A percentile compares a stretch with the other conserved stretches of the same genome.
Conservation (phyloP, 2,329 filamentous ascomycete species). For the Beauveria scarabaeidicola region DNA sequence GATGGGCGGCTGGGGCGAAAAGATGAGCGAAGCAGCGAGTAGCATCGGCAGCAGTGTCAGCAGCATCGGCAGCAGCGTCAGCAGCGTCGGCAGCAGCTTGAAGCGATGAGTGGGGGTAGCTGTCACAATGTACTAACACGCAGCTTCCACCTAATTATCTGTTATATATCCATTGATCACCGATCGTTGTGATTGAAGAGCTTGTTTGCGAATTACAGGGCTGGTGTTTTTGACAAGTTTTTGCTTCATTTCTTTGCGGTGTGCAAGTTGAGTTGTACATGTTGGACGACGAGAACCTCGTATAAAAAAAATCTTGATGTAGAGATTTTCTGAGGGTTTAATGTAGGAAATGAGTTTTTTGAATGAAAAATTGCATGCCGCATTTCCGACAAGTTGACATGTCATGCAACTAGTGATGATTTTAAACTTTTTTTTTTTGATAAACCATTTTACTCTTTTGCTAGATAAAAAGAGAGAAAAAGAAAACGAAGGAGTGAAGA, state of each 20-base stretch:
- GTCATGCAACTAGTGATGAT: background rate
- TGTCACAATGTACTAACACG: background rate
- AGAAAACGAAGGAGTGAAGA: background rate
- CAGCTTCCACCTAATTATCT: background rate
- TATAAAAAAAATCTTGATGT: background rate
- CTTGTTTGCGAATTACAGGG: slow-evolving; percentile 4
- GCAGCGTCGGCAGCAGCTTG: slow-evolving; percentile 37
- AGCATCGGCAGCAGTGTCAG: slow-evolving; percentile 39
- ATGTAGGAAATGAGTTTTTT: slow-evolving; percentile 7
- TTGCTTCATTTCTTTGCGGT: slow-evolving; percentile 10
- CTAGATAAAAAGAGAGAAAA: background rate
- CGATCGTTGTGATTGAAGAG: background rate
- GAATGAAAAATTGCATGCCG: background rate
- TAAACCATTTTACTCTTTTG: background rate
- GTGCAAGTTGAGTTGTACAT: background rate
- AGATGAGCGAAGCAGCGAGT: slow-evolving; percentile 40
- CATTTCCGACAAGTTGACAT: background rate
- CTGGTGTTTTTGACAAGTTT: background rate
- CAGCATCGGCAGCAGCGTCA: slow-evolving; percentile 39
- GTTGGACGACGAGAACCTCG: background rate
- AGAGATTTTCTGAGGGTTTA: background rate
- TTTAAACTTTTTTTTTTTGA: slow-evolving; percentile 6
- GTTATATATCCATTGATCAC: background rate
- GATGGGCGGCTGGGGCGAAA: slow-evolving; percentile 35
- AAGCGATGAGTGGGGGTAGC: slow-evolving; percentile 15